phyloP scores from a whole-genome alignment of 257 asterid species.

The Plectranthus barbatus region DNA sequence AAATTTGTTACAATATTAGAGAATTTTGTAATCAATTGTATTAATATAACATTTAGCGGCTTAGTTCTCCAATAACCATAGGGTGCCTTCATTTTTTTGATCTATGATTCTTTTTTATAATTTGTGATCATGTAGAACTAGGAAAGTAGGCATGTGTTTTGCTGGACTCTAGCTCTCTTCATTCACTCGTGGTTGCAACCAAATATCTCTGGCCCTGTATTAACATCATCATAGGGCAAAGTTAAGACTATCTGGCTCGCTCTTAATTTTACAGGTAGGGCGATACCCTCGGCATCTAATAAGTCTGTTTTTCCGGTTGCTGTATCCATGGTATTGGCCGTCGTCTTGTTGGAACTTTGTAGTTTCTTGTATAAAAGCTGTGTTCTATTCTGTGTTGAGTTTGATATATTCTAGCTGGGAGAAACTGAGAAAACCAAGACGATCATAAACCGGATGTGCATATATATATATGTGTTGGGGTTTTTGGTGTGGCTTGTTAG shows the following conservation, averaged over 20 bases:
- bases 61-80: neutral
- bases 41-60: neutral
- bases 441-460: constrained; percentile 13
- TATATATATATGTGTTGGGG: too few species aligned
- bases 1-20: neutral
- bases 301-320: constrained; percentile 75
- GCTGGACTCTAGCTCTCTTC: too few species aligned
- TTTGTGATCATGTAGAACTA: neutral
- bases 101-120: too few species aligned
- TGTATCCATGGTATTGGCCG: constrained; percentile 96
- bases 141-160: neutral
- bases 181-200: too few species aligned
- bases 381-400: constrained; percentile 51
- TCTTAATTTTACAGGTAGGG: constrained; percentile 72
- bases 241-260: too few species aligned
- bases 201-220: too few species aligned
- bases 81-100: neutral
- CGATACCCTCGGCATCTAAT: constrained; percentile 78
- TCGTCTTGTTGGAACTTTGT: constrained; percentile 92
- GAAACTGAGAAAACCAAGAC: constrained; percentile 35
- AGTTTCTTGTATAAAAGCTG: constrained; percentile 53
- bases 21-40: neutral
- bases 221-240: neutral
- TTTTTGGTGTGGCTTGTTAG: neutral
- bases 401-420: constrained; percentile 55